Conservation (phyloP, 169 alveolate genomes). For the Plasmodium chabaudi region DNA sequence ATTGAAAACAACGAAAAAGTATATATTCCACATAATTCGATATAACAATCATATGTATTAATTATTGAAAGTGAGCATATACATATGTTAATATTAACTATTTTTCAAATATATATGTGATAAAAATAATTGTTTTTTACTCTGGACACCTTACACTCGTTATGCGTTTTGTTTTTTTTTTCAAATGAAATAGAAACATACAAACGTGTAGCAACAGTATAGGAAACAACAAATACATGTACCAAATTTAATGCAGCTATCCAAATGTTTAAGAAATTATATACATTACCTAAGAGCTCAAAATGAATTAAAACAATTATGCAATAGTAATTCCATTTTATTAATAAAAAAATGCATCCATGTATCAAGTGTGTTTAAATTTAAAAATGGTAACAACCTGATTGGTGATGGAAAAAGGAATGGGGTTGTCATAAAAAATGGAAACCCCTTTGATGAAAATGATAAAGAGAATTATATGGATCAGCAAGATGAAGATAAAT, state of each 20-base stretch:
- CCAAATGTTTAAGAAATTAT: background rate
- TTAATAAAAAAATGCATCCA: background rate
- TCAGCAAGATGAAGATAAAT: background rate
- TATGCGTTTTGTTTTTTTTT: too few relatives aligned
- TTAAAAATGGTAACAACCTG: background rate
- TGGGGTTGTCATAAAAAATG: background rate
- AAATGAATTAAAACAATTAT: background rate
- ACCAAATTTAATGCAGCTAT: slow-evolving; percentile 3
- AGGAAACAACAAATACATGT: background rate
- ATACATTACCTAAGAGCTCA: background rate
- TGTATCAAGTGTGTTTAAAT: background rate
- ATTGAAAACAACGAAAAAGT: too few relatives aligned
- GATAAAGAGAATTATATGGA: background rate
- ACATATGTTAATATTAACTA: too few relatives aligned
- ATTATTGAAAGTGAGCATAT: too few relatives aligned
- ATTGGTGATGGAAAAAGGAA: background rate
- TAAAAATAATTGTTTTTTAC: too few relatives aligned
- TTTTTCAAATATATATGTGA: too few relatives aligned
- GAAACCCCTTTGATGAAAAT: background rate
- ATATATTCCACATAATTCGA: too few relatives aligned
- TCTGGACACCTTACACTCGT: too few relatives aligned
- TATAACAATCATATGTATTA: too few relatives aligned
- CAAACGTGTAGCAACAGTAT: background rate
- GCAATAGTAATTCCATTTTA: background rate
- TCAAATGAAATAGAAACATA: too few relatives aligned